Evolutionary conservation across 1,284 basidiomycete species (phyloP), one percentile per base, ranked within the genome.

Genomic region (Schizophyllum commune): DNA sequence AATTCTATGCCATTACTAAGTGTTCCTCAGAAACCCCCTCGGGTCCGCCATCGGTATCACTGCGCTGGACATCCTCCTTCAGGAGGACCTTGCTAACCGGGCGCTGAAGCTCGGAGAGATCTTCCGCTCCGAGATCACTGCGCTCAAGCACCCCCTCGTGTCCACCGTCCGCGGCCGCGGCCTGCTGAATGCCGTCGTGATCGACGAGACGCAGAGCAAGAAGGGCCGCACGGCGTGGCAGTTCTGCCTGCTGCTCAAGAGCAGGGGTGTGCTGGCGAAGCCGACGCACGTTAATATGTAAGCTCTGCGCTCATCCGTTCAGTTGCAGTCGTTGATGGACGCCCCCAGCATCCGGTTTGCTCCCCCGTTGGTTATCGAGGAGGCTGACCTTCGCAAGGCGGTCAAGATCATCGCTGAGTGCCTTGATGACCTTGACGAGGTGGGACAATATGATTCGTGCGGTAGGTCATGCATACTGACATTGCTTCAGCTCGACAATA

Each of bases 221-320:
- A 90, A 84, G 71, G 88, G 91, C 17, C 80, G 94, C 62, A 88
- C 90, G 2, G 96, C 96, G 5, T 98, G 96, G 97, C 92, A 99
- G 73, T 80, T 99, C 58, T 99, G 97, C 75, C 73, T 98, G 70
- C 75, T 98, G 66, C 78, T 99, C 75, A 97, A 96, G 86, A 87
- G 85, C 68, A 83, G 92, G 61, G 95, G 96, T 7, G 80, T 97
- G 61, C 78, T 97, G 65, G 95, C 95, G 58, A 99, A 99, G 79
- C 96, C 96, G 15, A 99, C 96, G 0, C 96, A 98, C 71, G 85
- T 88, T 56, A 96, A 98, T 75, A 94, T 94, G 89, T 94, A 67
- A 69, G 91, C 75, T 13, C 4, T 11, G 2, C 21, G 20, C 59
- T 34, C 33, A 56, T 51, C 47, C 17, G 54, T 63, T 47, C 51